Evolutionary conservation across 2,329 filamentous ascomycete species (phyloP).

Genomic region (Pezicula carpinea): DNA sequence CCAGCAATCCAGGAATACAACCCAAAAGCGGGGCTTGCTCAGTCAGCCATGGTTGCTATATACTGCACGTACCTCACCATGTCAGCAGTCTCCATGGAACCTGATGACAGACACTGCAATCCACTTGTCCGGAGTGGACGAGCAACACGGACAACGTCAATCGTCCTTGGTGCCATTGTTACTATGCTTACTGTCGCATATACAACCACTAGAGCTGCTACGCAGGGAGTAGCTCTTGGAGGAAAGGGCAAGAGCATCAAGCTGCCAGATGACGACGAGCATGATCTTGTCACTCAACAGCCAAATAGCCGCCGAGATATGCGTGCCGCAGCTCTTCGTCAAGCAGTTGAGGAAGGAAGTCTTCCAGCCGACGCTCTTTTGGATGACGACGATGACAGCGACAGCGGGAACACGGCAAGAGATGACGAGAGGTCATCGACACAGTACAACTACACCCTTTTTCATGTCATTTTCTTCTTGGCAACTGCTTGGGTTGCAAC

Average conservation of each 20-base stretch:
- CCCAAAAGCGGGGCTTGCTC: constrained; percentile 89
- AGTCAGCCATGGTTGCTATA: constrained; percentile 92
- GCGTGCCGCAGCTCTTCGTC: constrained; percentile 84
- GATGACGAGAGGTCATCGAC: constrained; percentile 88
- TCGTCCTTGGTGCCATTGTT: constrained; percentile 88
- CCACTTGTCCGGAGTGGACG: constrained; percentile 78
- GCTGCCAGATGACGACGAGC: constrained; percentile 70
- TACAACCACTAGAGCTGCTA: constrained; percentile 93
- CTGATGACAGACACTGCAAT: constrained; percentile 91
- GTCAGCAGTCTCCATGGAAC: constrained; percentile 98
- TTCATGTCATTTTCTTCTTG: constrained; percentile 97
- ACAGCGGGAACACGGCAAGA: constrained; percentile 54
- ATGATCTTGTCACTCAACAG: constrained; percentile 84
- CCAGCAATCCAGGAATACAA: constrained; percentile 88
- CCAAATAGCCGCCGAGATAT: constrained; percentile 78
- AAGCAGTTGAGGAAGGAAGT: constrained; percentile 88
- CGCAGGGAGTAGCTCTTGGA: constrained; percentile 76
- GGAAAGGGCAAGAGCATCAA: constrained; percentile 55
- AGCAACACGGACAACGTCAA: constrained; percentile 82
- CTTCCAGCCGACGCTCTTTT: constrained; percentile 86
- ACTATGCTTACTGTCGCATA: constrained; percentile 97
- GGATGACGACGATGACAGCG: constrained; percentile 61
- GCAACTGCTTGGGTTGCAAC: constrained; percentile 96
- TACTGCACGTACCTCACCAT: constrained; percentile 99
- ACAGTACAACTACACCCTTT: constrained; percentile 94